Evolutionary conservation across 108 stramenopile genomes (phyloP), one percentile per base, ranked within the genome.

Genomic region (Pseudonitzschia pungens): DNA sequence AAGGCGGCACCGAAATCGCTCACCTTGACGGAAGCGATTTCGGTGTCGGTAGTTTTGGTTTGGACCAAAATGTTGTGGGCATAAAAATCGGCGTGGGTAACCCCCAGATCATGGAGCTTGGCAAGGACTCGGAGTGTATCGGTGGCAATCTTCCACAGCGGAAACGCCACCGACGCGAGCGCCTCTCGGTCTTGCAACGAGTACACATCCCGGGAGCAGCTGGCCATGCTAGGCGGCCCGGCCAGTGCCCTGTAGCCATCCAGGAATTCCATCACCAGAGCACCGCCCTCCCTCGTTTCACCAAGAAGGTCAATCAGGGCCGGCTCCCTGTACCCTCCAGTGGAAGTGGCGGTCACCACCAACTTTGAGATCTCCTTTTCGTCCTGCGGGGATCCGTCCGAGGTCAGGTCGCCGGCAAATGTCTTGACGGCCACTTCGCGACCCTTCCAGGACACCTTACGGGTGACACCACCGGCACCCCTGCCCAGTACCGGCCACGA

Each of bases 31-130:
- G 68, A 52, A 48, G 14, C 14, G 1, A 12, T 14, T 48, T 48
- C 45, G 9, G 45, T 48, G 3, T 14, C 45, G 18, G 43, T 14
- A 16, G n/a, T n/a, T n/a, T 69, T n/a, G 16, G 56, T 27, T 0
- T n/a, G 55, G 48, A 90, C 62, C 66, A 90, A 70, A 64, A 90
- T 86, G 45, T 90, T 90, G 68, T 90, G 89, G 14, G 69, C 84
- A 64, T 90, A 90, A 79, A 90, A 86, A 68, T 90, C 89, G 14
- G 86, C 86, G 68, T 90, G 89, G 67, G 84, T 83, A 67, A 90
- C 83, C 0, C 84, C 86, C 21, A 63, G 53, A 0, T 42, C 44
- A 56, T 86, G 85, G 45, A 90, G 64, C 58, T 77, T 65, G n/a
- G 42, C 41, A 56, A 87, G 62, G 0, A 71, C 84, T 16, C 74